Evolutionary conservation across 148 eudicot species (phyloP), one percentile per base, ranked within the genome.

Genomic region (Spergularia marina): DNA sequence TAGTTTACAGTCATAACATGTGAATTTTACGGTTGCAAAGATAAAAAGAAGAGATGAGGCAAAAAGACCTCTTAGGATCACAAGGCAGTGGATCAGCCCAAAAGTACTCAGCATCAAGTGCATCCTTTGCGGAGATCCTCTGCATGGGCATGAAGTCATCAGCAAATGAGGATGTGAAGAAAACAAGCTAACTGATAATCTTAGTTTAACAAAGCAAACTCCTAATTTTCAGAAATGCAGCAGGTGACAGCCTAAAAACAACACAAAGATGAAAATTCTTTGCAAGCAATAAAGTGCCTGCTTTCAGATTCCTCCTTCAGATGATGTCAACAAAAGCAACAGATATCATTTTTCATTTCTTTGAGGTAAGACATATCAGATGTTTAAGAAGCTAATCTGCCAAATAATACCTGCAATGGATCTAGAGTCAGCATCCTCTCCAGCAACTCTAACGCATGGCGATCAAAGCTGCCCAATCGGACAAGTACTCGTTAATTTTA

Each of bases 61-160:
- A 55, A 69, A 40, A 56, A 52, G 70, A 93, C 98, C 94, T 94
- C 82, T 86, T 88, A 7, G 98, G 97, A 85, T 94, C 97, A 66
- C 98, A 90, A 20, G 98, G 98, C 65, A 91, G 74, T 40, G 98
- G 98, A 75, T 94, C 97, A 64, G 89, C 80, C 95, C 95, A 90
- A 76, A 94, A 91, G 83, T 91, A 91, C 71, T 91, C 98, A 8
- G 93, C 91, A 89, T 91, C 98, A n/a, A 94, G 95, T 47, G 97
- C 95, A 76, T 91, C 93, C 82, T 87, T 84, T 16, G 98, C 94
- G 40, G 89, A 78, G 74, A 94, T 94, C 84, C 98, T 94, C 98
- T 93, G 75, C 64, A 77, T 51, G 53, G 60, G 20, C 61, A 70
- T 41, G 15, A 44, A 39, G 17, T 18, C 11, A 70, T 49, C 16